These are phyloP conservation scores for Otatea glauca DNA, from an alignment of 176 grass and related monocot species.

Conservation along the genomic window DNA sequence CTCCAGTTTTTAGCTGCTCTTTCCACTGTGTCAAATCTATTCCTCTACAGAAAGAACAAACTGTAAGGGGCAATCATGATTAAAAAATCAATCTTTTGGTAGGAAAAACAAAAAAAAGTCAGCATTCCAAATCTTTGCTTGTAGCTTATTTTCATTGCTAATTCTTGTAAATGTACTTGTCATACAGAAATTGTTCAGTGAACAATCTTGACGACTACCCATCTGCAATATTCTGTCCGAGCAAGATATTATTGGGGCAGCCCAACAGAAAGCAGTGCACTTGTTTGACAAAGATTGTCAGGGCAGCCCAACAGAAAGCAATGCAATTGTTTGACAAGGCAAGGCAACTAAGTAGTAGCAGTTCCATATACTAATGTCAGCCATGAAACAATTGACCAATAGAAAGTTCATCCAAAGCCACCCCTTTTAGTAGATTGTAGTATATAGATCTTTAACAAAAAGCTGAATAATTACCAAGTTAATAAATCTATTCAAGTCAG, in stretches of 20 bases:
- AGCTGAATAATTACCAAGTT: not conserved
- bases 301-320: not conserved
- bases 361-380: not conserved
- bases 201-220: not conserved
- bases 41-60: conserved; percentile 54
- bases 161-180: not conserved
- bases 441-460: not conserved
- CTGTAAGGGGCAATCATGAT: conserved; percentile 14
- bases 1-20: conserved; percentile 57
- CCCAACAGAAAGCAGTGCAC: not conserved
- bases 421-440: not conserved
- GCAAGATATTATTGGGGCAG: not conserved
- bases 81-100: not conserved
- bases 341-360: not conserved
- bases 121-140: not conserved
- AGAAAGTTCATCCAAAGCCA: not conserved
- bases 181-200: not conserved
- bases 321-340: not conserved
- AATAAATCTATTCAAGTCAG: conserved; percentile 18
- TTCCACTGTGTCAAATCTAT: conserved; percentile 72
- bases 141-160: not conserved
- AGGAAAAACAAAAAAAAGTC: not conserved
- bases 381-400: not conserved
- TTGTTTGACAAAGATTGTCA: not conserved
- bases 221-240: not conserved